A percentile compares a stretch with the other conserved stretches of the same genome.
These are phyloP conservation scores for Straminergon stramineum DNA, from an alignment of 225 moss, liverwort and hornwort genomes.

Conservation along the genomic window DNA sequence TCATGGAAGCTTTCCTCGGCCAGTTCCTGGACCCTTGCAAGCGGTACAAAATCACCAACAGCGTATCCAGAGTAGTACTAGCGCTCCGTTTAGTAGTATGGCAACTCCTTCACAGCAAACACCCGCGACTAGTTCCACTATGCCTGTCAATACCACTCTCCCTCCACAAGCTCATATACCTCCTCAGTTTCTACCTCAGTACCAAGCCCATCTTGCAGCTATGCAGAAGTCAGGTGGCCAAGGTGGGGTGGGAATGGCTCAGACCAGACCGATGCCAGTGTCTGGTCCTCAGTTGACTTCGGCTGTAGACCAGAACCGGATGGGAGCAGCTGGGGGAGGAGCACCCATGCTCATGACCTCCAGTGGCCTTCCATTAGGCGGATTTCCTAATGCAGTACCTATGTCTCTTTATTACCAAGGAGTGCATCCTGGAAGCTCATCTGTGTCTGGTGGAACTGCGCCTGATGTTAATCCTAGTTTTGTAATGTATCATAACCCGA, in stretches of 20 bases:
- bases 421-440: conserved; percentile 35
- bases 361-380: conserved; percentile 40
- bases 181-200: conserved; percentile 69
- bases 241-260: conserved; percentile 41
- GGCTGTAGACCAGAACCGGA: conserved; percentile 39
- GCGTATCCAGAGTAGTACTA: conserved; percentile 40
- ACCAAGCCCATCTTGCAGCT: conserved; percentile 66
- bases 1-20: conserved; percentile 38
- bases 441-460: conserved; percentile 33
- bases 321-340: conserved; percentile 27
- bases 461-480: conserved; percentile 45
- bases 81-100: conserved; percentile 46
- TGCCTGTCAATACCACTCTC: conserved; percentile 36
- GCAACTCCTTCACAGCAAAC: conserved; percentile 51
- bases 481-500: conserved; percentile 38
- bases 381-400: conserved; percentile 29
- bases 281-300: conserved; percentile 36
- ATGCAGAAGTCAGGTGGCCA: conserved; percentile 63
- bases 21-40: conserved; percentile 38
- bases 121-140: conserved; percentile 21
- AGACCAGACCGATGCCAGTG: conserved; percentile 36
- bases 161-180: conserved; percentile 41
- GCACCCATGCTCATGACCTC: conserved; percentile 28
- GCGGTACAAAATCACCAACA: conserved; percentile 45
- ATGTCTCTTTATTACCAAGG: conserved; percentile 41